A percentile compares a stretch with the other conserved stretches of the same genome.
Conservation (phyloP, 2,329 filamentous ascomycete species). For the Cladobotryum mycophilum region DNA sequence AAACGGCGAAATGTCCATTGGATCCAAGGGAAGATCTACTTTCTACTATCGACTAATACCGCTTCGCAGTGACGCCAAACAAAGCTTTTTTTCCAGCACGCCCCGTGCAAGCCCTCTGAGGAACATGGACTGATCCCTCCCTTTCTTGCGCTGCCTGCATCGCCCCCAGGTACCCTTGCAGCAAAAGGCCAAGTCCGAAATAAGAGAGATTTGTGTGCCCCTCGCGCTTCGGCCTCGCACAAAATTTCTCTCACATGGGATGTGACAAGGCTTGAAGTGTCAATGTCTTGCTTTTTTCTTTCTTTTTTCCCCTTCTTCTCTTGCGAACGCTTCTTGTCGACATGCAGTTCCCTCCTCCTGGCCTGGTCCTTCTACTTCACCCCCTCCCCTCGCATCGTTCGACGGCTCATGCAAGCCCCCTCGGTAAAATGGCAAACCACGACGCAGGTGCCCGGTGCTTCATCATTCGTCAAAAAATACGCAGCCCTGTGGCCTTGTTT, state of each 20-base stretch:
- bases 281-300: no score
- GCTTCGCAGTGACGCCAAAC: no score
- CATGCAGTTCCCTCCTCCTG: no score
- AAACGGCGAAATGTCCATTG: not conserved
- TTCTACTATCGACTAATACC: no score
- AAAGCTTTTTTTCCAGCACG: no score
- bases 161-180: slow-evolving; percentile 5
- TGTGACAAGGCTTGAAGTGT: no score
- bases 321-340: no score
- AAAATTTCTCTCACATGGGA: not conserved
- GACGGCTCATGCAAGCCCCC: slow-evolving; percentile 7
- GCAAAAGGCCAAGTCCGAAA: not conserved
- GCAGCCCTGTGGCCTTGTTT: slow-evolving; percentile 6
- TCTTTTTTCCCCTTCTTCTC: no score
- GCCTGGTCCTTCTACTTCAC: not conserved
- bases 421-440: not conserved
- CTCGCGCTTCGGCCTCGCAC: not conserved
- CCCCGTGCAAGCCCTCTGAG: no score
- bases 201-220: no score
- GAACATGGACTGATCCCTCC: not conserved
- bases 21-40: not conserved
- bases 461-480: slow-evolving; percentile 1
- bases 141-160: slow-evolving; percentile 10
- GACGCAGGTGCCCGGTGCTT: not conserved
- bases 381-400: not conserved